Evolutionary conservation across 768 basidiomycete genomes (phyloP), one percentile per base, ranked within the genome.

Genomic region (Heimioporus sp.): DNA sequence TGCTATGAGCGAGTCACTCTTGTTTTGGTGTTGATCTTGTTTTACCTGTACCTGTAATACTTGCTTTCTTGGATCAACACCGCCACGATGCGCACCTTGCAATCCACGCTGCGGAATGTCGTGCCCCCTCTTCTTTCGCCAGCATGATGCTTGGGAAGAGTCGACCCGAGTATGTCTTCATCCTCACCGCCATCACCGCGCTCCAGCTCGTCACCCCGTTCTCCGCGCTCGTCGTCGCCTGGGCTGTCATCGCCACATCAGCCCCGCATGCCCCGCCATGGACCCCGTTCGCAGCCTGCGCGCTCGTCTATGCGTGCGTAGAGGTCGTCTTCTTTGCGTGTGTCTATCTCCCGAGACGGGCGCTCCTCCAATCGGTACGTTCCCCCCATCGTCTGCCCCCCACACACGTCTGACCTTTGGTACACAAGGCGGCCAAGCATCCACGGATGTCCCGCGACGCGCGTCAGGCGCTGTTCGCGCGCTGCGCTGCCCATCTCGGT

Each of bases 121-220:
- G n/a, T 6, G 24, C 24, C 24, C 7, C 24, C 24, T 28, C 17
- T 9, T 15, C 30, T 31, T 30, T 34, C 21, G 11, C 10, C 57
- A 46, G 49, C 46, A 51, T 42, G 36, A 81, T 81, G 79, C 70
- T 81, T 43, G 77, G 78, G n/a, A 73, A 72, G 55, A 73, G 65
- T 39, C 48, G 73, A 35, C 67, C 71, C 3, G 83, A 85, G 67
- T 82, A 80, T 61, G 53, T 82, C 51, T 76, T 79, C 58, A 84
- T 86, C 44, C 73, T 72, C 45, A 42, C 62, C 10, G 69, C 67
- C 37, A 83, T 86, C 44, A 32, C 67, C 10, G 61, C 53, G 8
- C 72, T 86, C 21, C 79, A 74, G 20, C 69, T 76, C 53, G 57
- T 85, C 28, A 74, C 79, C 0, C 83, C 83, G 15, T 60, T 73